Evolutionary conservation across 257 asterid genomes (phyloP), one percentile per base, ranked within the genome.

Genomic region (Leptodermis oblonga): DNA sequence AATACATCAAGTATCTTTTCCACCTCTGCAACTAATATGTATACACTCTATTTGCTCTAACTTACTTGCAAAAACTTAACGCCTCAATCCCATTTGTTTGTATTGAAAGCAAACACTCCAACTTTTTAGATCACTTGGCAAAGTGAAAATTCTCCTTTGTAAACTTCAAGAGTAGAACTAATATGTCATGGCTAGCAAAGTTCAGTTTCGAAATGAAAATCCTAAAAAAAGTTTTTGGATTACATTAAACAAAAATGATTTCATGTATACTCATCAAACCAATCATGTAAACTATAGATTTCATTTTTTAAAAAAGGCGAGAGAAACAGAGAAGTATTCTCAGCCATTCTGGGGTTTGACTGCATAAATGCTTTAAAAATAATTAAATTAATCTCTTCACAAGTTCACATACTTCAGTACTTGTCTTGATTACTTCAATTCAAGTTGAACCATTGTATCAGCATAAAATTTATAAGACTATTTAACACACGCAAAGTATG

Each of bases 371-470:
- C 74, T 83, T 33, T 18, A 61, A 53, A 22, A 45, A 49, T 75
- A 77, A 82, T 80, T 82, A 76, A 79, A 79, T 82, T 70, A 62
- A 62, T 37, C 70, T 72, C 67, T 70, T 15, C 69, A n/a, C n/a
- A 48, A 75, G 74, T 72, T 89, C 96, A 86, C 92, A 90, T 84
- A 76, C 66, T 61, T 61, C 66, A 61, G 66, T 28, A 41, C 82
- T 65, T 74, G 62, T 75, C 82, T 76, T 69, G 79, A 69, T 74
- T 64, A 71, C 76, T 82, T 74, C 88, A 74, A 90, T 82, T 89
- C 85, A 48, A 48, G 25, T 17, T 48, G 76, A 30, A 61, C 75
- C 45, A 71, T 34, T 73, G 70, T 55, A 70, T 36, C 68, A 64
- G 54, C 61, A 37, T 3, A 26, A 26, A 51, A 48, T 68, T 33